phyloP scores from a whole-genome alignment of 495 filamentous ascomycete genomes.

The Friedmanniomyces endolithicus region DNA sequence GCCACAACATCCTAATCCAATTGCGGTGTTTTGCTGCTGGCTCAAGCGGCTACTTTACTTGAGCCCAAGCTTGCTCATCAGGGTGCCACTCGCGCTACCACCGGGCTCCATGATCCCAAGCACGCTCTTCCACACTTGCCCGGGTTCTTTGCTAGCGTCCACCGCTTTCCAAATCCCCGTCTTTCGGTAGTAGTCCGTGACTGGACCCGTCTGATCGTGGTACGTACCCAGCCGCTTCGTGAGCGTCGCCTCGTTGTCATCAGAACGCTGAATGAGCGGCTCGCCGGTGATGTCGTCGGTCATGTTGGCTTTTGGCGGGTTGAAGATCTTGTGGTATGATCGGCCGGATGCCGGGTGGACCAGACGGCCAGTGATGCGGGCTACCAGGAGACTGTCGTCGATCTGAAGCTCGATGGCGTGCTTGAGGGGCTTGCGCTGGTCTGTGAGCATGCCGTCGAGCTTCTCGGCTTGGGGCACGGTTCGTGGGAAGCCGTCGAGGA shows the following conservation, averaged over 20 bases:
- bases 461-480: slow-evolving; percentile 91
- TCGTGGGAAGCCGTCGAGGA: slow-evolving; percentile 95
- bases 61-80: slow-evolving; percentile 38
- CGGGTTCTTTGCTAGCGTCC: slow-evolving; percentile 92
- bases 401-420: slow-evolving; percentile 96
- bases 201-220: slow-evolving; percentile 84
- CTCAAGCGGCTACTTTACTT: slow-evolving; percentile 26
- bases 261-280: slow-evolving; percentile 86
- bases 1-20: not conserved
- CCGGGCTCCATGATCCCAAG: slow-evolving; percentile 68
- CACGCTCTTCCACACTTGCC: slow-evolving; percentile 87
- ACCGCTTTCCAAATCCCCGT: slow-evolving; percentile 93
- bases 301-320: slow-evolving; percentile 90
- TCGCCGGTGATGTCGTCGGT: slow-evolving; percentile 95
- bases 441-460: slow-evolving; percentile 77
- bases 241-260: slow-evolving; percentile 95
- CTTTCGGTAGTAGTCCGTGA: slow-evolving; percentile 90
- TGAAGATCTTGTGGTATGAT: slow-evolving; percentile 96
- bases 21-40: not conserved
- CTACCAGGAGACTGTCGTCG: slow-evolving; percentile 82
- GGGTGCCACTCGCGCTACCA: slow-evolving; percentile 24
- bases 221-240: slow-evolving; percentile 92
- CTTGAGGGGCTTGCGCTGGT: slow-evolving; percentile 64
- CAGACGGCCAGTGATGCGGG: slow-evolving; percentile 91
- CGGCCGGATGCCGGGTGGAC: slow-evolving; percentile 92